A percentile compares a stretch with the other conserved stretches of the same genome.
These are phyloP conservation scores for Ceratobasidium sp. DNA, from an alignment of 1,284 basidiomycete genomes.

Conservation along the genomic window DNA sequence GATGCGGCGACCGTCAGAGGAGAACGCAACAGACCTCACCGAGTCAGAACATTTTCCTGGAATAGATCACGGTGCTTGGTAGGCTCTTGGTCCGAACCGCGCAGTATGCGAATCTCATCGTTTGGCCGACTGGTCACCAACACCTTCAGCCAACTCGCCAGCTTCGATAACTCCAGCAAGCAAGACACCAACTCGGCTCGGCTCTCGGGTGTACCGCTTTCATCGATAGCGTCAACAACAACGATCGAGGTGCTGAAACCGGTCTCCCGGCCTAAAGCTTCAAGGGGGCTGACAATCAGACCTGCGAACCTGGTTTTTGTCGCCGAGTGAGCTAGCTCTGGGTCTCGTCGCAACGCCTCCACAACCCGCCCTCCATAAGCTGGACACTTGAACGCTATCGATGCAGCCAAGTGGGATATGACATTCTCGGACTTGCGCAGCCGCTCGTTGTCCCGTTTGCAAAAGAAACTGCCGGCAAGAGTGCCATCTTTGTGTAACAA, in stretches of 20 bases:
- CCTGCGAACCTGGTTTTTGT: too few species aligned
- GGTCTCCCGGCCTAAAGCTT: neutral
- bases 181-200: neutral
- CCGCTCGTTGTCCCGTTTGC: conserved; percentile 49
- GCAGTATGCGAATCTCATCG: neutral
- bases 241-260: neutral
- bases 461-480: conserved; percentile 53
- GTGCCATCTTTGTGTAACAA: neutral
- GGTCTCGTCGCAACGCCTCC: neutral
- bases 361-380: neutral
- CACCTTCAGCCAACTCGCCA: too few species aligned
- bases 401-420: conserved; percentile 28
- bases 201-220: conserved; percentile 8
- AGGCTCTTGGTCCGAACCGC: neutral
- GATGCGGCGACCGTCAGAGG: too few species aligned
- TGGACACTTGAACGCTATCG: neutral
- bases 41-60: too few species aligned
- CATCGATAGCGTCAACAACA: conserved; percentile 45
- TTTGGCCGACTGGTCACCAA: conserved; percentile 42
- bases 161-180: conserved; percentile 15
- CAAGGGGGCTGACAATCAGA: conserved; percentile 22
- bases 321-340: neutral
- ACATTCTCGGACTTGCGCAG: conserved; percentile 29
- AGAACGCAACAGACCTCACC: too few species aligned
- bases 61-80: too few species aligned